Conservation (phyloP, 2,329 filamentous ascomycete species). For the Beauveria varroae region DNA sequence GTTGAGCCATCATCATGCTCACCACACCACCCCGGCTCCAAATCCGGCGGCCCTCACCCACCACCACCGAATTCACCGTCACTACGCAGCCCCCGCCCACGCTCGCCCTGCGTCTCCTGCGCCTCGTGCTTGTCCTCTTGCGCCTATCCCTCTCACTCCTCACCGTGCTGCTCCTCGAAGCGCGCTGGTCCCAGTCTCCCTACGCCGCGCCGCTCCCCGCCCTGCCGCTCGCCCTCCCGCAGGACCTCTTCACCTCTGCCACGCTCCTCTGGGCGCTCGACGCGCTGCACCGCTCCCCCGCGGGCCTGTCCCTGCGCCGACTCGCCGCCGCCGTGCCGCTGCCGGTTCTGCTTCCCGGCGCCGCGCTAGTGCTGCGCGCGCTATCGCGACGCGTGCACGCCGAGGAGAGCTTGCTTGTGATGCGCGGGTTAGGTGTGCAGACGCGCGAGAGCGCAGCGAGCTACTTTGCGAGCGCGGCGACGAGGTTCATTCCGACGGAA, state of each 20-base stretch:
- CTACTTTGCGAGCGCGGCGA: conserved; percentile 47
- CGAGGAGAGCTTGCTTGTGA: conserved; percentile 80
- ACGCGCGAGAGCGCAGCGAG: conserved; percentile 59
- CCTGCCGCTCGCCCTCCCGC: conserved; percentile 13
- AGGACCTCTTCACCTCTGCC: conserved; percentile 15
- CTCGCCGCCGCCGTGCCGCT: conserved; percentile 29
- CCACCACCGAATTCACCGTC: conserved; percentile 87
- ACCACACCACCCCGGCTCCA: conserved; percentile 52
- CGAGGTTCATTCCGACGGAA: conserved; percentile 73
- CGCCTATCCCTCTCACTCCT: conserved; percentile 35
- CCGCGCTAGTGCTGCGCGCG: conserved; percentile 32
- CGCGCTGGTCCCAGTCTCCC: conserved; percentile 34
- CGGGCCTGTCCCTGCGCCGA: conserved; percentile 23
- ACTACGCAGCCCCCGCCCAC: conserved; percentile 62
- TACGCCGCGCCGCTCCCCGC: conserved; percentile 17
- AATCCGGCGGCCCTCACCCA: conserved; percentile 66
- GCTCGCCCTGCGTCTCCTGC: conserved; percentile 38
- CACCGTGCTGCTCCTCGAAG: conserved; percentile 42
- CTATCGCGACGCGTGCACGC: conserved; percentile 40
- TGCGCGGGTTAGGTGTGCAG: conserved; percentile 85
- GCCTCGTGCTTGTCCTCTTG: conserved; percentile 34
- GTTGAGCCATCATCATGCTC: conserved; percentile 44
- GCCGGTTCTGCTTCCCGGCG: conserved; percentile 31
- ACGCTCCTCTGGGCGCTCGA: conserved; percentile 21
- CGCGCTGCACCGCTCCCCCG: conserved; percentile 22